Percentiles rank a stretch among this genome's conserved stretches.
Conservation (phyloP, 179 eudicot genomes). For the Beta macrorhiza region DNA sequence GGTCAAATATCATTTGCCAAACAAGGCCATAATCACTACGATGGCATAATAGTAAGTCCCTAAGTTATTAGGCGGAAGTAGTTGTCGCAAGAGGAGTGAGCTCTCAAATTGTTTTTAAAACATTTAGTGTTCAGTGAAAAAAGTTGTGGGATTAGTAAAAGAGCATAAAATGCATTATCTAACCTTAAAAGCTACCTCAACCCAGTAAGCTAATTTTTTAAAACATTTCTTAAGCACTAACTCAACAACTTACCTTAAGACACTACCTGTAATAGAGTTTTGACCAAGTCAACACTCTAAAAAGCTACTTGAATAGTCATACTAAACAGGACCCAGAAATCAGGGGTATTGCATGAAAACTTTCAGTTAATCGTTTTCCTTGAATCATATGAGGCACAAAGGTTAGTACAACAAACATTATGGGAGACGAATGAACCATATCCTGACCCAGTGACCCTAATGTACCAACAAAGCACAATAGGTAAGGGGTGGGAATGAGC, state of each 20-base stretch:
- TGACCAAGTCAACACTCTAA: too few relatives aligned
- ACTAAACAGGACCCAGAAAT: too few relatives aligned
- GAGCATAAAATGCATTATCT: too few relatives aligned
- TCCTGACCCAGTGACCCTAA: background rate
- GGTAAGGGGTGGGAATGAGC: background rate
- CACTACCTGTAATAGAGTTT: too few relatives aligned
- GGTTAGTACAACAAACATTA: background rate
- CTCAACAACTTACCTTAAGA: too few relatives aligned
- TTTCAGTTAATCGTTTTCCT: background rate
- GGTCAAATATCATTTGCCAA: background rate
- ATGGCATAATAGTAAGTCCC: background rate
- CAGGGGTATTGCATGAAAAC: background rate
- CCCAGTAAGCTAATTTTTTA: too few relatives aligned
- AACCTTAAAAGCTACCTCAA: background rate
- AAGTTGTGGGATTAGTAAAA: too few relatives aligned
- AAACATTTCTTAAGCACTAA: too few relatives aligned
- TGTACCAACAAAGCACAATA: background rate
- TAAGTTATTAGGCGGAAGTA: background rate
- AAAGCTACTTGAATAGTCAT: background rate
- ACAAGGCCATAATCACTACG: background rate
- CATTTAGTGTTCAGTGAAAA: too few relatives aligned
- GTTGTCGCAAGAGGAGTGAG: background rate
- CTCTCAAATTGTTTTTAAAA: too few relatives aligned
- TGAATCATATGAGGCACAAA: background rate
- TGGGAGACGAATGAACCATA: background rate